These are phyloP conservation scores for Colletotrichum theobromicola DNA, from an alignment of 2,329 filamentous ascomycete genomes.

Conservation along the genomic window DNA sequence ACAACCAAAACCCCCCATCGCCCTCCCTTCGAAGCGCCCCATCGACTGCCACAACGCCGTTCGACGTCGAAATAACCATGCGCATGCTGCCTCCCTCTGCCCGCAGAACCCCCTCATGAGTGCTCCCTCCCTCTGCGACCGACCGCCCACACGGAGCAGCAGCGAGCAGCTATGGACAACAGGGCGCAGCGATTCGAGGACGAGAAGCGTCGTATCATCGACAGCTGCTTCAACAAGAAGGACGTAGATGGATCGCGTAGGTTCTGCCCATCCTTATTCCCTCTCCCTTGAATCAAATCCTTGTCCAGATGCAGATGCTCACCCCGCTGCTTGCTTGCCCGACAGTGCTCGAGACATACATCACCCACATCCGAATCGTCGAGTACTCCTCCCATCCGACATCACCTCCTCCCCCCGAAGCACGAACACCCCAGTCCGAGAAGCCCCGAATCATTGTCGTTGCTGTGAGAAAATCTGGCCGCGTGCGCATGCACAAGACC, in stretches of 20 bases:
- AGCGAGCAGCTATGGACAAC: conserved; percentile 23
- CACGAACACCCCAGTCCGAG: conserved; percentile 72
- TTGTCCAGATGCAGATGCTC: not conserved
- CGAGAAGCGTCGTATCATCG: conserved; percentile 92
- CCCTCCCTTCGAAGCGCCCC: not conserved
- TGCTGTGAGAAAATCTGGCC: conserved; percentile 87
- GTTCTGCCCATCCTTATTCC: conserved; percentile 38
- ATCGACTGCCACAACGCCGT: not conserved
- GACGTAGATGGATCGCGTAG: conserved; percentile 85
- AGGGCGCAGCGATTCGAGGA: conserved; percentile 91
- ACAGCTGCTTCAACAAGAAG: conserved; percentile 91
- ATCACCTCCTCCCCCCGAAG: conserved; percentile 80
- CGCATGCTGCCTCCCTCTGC: not conserved
- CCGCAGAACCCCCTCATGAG: conserved; percentile 17
- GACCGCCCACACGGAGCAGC: conserved; percentile 19
- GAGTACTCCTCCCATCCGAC: conserved; percentile 88
- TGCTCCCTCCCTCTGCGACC: conserved; percentile 9
- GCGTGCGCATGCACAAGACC: conserved; percentile 95
- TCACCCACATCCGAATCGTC: conserved; percentile 91
- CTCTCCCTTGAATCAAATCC: not conserved
- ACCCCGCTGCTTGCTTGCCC: not conserved
- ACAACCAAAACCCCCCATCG: not conserved
- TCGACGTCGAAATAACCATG: conserved; percentile 11
- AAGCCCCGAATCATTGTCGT: conserved; percentile 93
- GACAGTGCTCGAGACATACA: conserved; percentile 88